Evolutionary conservation across 192 early-diverging fungal species (phyloP), one percentile per base, ranked within the genome.

Genomic region (Podila epicladia): DNA sequence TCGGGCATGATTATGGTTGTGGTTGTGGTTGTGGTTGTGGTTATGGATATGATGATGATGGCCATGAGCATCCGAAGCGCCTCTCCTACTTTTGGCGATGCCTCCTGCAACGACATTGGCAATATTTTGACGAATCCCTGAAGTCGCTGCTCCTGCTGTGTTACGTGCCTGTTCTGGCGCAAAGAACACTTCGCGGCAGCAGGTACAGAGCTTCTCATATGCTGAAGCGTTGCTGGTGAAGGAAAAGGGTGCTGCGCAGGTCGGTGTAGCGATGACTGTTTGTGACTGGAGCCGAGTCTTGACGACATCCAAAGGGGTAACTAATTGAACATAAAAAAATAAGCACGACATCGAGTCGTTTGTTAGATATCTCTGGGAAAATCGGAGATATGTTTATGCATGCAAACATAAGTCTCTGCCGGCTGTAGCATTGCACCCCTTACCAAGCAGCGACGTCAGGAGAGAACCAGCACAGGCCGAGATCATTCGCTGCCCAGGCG

Each of bases 261-360:
- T 76, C 0, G 85, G 72, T 4, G 82, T 76, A 1, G 73, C 73
- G 1, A 67, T 58, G 26, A 80, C 69, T 59, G 72, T 83, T 74
- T 85, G 89, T 22, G 91, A 87, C 75, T 97, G 95, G 72, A 95
- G 88, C 15, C 95, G 83, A 17, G 92, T 95, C 74, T 97, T 97
- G n/a, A 97, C 89, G 2, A 97, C 91, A 84, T 97, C 95, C 45
- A 97, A 89, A 4, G 95, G 95, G 17, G 93, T 97, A 9, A 92
- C 94, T 94, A 67, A 41, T 6, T 19, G 1, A 62, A 15, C n/a
- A 64, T 8, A 26, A 13, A 51, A 61, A 63, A 29, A 51, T 71
- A 45, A 20, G 22, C 37, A 19, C 62, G 68, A n/a, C 69, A 75
- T 69, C 75, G 74, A 67, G 77, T 78, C 17, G 77, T 78, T n/a